These are phyloP conservation scores for Rhodotorula sp. DNA, from an alignment of 1,284 basidiomycete species.

Conservation along the genomic window DNA sequence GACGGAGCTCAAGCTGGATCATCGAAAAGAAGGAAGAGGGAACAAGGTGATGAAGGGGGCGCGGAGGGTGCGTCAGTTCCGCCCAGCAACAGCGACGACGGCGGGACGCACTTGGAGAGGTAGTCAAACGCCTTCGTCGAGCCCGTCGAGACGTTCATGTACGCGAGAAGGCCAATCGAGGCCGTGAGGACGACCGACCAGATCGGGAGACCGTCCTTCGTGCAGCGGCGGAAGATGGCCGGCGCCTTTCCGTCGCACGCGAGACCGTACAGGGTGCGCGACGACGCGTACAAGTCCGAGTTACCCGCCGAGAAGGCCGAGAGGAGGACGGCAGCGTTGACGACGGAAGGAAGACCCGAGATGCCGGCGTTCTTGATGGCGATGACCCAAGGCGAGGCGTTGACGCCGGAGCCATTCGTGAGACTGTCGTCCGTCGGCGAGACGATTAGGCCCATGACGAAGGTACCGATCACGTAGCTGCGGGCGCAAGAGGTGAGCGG, in stretches of 20 bases:
- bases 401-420: constrained; percentile 57
- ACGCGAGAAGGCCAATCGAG: constrained; percentile 58
- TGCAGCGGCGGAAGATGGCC: constrained; percentile 62
- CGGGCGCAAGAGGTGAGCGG: constrained; percentile 21
- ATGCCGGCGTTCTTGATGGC: constrained; percentile 58
- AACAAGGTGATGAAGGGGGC: neutral
- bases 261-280: constrained; percentile 79
- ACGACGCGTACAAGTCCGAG: constrained; percentile 74
- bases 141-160: constrained; percentile 53
- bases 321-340: constrained; percentile 67
- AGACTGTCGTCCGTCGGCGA: constrained; percentile 67
- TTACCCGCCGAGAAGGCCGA: constrained; percentile 81
- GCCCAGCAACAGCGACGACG: neutral
- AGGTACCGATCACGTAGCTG: constrained; percentile 47
- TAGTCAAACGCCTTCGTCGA: constrained; percentile 50
- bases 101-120: constrained; percentile 40
- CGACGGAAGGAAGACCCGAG: constrained; percentile 62
- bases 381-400: constrained; percentile 72
- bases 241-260: constrained; percentile 72
- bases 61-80: no score
- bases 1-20: constrained; percentile 8
- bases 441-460: constrained; percentile 70
- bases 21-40: neutral
- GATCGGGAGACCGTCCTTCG: constrained; percentile 71
- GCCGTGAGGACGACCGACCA: constrained; percentile 60